These are phyloP conservation scores for Pseudopithomyces maydicus DNA, from an alignment of 2,329 filamentous ascomycete species.

Conservation along the genomic window DNA sequence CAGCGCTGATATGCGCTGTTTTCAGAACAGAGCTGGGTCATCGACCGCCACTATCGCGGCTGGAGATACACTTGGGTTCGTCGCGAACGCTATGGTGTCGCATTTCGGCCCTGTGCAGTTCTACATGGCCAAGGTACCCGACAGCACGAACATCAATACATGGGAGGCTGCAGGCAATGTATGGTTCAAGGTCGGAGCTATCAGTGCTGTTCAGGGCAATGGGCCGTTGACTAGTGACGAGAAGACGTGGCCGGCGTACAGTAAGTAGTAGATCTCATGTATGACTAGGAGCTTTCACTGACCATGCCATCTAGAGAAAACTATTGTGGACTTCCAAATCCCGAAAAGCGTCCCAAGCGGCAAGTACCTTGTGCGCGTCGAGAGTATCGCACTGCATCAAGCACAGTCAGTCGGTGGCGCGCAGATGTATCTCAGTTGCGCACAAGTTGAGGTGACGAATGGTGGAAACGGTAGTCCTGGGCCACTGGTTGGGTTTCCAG, in stretches of 20 bases:
- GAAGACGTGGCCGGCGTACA: slow-evolving; percentile 35
- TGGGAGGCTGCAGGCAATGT: slow-evolving; percentile 37
- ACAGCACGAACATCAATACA: slow-evolving; percentile 27
- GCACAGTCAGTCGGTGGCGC: slow-evolving; percentile 39
- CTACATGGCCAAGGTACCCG: slow-evolving; percentile 58
- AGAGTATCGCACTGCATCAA: slow-evolving; percentile 53
- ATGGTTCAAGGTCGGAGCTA: slow-evolving; percentile 38
- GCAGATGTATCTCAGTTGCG: slow-evolving; percentile 54
- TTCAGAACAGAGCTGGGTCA: slow-evolving; percentile 50
- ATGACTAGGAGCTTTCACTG: background rate
- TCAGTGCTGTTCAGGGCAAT: slow-evolving; percentile 24
- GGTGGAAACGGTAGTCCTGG: slow-evolving; percentile 44
- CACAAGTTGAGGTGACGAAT: slow-evolving; percentile 50
- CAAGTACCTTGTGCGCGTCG: slow-evolving; percentile 52
- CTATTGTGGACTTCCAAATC: slow-evolving; percentile 39
- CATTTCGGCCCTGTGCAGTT: slow-evolving; percentile 62
- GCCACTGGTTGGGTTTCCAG: slow-evolving; percentile 49
- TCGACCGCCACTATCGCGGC: slow-evolving; percentile 52
- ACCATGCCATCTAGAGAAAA: slow-evolving; percentile 19
- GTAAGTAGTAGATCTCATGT: slow-evolving; percentile 13
- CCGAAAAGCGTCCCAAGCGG: slow-evolving; percentile 48
- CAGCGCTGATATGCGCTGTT: slow-evolving; percentile 58
- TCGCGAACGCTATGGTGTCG: slow-evolving; percentile 49
- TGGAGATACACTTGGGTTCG: slow-evolving; percentile 53
- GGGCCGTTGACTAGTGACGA: slow-evolving; percentile 27